Evolutionary conservation across 2,329 filamentous ascomycete genomes (phyloP).

Genomic region (Colletotrichum tropicicola): DNA sequence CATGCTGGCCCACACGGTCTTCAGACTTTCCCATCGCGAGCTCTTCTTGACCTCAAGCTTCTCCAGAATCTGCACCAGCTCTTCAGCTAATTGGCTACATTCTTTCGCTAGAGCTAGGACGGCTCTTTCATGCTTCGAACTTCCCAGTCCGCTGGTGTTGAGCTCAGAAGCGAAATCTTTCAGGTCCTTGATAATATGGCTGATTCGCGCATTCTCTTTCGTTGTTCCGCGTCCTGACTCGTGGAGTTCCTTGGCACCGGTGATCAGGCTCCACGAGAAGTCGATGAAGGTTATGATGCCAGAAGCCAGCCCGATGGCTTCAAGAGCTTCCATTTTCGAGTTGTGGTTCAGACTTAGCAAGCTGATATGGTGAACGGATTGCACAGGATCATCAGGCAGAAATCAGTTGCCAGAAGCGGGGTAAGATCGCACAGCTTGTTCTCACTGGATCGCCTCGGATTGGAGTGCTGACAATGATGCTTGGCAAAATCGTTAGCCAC

Average conservation of each 20-base stretch:
- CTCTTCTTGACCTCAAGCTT: neutral
- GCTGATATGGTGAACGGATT: neutral
- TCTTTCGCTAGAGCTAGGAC: neutral
- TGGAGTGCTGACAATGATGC: no score
- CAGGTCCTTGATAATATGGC: neutral
- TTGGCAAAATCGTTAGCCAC: no score
- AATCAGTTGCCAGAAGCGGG: no score
- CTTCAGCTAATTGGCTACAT: neutral
- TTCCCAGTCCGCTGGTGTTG: neutral
- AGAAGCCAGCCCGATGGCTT: neutral
- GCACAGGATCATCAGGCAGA: neutral
- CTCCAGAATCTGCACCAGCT: neutral
- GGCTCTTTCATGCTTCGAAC: neutral
- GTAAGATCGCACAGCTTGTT: no score
- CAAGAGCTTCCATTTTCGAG: neutral
- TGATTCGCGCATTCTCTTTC: neutral
- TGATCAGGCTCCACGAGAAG: neutral
- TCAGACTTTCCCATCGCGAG: neutral
- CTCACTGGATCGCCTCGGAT: no score
- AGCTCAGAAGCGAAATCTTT: neutral
- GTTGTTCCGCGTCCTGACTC: neutral
- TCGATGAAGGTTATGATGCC: neutral
- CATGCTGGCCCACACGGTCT: neutral
- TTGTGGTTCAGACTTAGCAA: no score
- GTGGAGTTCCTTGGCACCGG: neutral